phyloP scores from a whole-genome alignment of 768 basidiomycete species.

The Leccinum pellstonianum region DNA sequence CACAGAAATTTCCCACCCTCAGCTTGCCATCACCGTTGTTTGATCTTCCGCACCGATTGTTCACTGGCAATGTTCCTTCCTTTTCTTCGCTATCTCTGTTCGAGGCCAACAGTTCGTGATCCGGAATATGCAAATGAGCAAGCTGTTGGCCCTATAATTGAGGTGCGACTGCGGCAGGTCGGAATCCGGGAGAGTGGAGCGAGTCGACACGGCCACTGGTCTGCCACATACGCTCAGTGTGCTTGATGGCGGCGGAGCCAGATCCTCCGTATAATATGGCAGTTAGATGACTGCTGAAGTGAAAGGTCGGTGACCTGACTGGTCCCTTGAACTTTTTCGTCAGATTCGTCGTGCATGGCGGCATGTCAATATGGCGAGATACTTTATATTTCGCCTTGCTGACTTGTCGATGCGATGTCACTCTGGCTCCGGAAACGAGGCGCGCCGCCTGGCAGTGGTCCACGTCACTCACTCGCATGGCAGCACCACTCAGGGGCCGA shows the following conservation, averaged over 20 bases:
- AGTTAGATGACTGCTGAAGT: not conserved
- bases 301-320: not conserved
- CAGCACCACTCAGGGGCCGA: slow-evolving; percentile 3
- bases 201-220: not conserved
- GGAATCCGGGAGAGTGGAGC: slow-evolving; percentile 1
- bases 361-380: not conserved
- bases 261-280: not conserved
- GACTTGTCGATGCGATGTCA: slow-evolving; percentile 6
- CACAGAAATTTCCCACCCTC: slow-evolving; percentile 7
- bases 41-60: slow-evolving; percentile 8
- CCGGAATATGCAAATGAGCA: not conserved
- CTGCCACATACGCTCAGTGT: not conserved
- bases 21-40: slow-evolving; percentile 10
- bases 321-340: slow-evolving; percentile 8
- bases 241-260: not conserved
- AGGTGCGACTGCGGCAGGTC: not conserved
- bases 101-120: slow-evolving; percentile 4
- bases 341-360: slow-evolving; percentile 5
- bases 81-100: not conserved
- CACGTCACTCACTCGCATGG: not conserved
- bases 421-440: slow-evolving; percentile 7
- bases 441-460: slow-evolving; percentile 10
- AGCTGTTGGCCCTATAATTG: not conserved
- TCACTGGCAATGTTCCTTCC: slow-evolving; percentile 2
- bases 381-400: not conserved